A percentile compares a stretch with the other conserved stretches of the same genome.
Conservation (phyloP, 1,139 yeast genomes). For the Blastobotrys raffinosifermentans region DNA sequence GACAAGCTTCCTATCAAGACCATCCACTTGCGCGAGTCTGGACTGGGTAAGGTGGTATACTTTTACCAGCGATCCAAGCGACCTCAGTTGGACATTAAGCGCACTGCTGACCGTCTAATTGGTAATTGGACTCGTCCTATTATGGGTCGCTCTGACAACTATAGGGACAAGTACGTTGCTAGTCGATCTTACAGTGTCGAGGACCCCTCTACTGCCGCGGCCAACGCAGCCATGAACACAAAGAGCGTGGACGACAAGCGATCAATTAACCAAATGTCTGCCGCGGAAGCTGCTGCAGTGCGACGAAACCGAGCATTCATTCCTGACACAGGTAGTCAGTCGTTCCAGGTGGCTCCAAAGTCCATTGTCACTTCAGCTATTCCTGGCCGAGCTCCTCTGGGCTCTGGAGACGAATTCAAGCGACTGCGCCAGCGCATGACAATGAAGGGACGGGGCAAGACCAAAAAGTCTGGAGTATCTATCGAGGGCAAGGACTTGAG, state of each 20-base stretch:
- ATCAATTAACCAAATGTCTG: conserved; percentile 29
- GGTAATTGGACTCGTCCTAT: conserved; percentile 99
- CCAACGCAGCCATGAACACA: conserved; percentile 7
- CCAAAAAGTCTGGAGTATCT: conserved; percentile 63
- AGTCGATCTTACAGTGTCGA: conserved; percentile 63
- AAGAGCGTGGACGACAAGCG: conserved; percentile 6
- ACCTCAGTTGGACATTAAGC: conserved; percentile 80
- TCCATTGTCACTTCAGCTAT: conserved; percentile 43
- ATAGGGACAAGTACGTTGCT: conserved; percentile 77
- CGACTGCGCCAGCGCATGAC: conserved; percentile 56
- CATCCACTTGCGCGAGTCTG: conserved; percentile 89
- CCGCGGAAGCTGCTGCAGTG: conserved; percentile 88
- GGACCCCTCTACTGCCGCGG: conserved; percentile 22
- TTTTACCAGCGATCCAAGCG: conserved; percentile 88
- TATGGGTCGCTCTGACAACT: conserved; percentile 91
- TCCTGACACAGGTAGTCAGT: conserved; percentile 82
- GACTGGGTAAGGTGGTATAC: conserved; percentile 89
- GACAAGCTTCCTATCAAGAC: conserved; percentile 85
- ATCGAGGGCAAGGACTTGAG: conserved; percentile 55
- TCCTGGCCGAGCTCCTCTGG: conserved; percentile 37
- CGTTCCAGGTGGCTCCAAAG: conserved; percentile 86
- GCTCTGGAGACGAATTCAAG: conserved; percentile 67
- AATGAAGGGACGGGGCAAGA: conserved; percentile 42
- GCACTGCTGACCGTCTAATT: conserved; percentile 82
- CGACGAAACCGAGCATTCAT: conserved; percentile 87